Conservation (phyloP, 78 protist genomes). For the Dictyostelium discoideum region DNA sequence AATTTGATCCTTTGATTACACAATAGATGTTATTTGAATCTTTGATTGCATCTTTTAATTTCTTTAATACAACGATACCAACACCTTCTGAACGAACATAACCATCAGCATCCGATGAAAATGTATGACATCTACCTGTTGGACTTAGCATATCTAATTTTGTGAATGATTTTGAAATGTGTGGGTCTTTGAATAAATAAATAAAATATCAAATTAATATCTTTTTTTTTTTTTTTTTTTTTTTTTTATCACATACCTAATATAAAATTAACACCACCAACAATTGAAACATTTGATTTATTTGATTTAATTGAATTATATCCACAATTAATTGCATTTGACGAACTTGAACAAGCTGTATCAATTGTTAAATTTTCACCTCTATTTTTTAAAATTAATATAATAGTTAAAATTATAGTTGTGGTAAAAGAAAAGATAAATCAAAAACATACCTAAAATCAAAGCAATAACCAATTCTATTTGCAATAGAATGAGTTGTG, state of each 20-base stretch:
- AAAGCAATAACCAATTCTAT: neutral
- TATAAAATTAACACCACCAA: slow-evolving; percentile 7
- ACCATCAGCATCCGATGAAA: neutral
- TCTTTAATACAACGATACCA: no score
- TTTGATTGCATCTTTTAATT: no score
- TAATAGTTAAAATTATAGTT: no score
- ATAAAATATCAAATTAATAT: neutral
- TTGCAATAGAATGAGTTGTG: neutral
- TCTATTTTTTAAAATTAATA: neutral
- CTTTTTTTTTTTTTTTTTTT: neutral
- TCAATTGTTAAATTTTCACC: slow-evolving; percentile 88
- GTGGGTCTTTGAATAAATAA: neutral
- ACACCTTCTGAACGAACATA: no score
- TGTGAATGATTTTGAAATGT: neutral
- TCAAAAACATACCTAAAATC: slow-evolving; percentile 12
- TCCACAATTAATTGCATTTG: slow-evolving; percentile 7
- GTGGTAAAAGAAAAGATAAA: no score
- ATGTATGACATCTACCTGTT: neutral
- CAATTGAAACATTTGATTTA: neutral
- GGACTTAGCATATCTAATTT: neutral
- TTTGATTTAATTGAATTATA: neutral
- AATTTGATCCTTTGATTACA: no score
- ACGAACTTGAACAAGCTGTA: slow-evolving; percentile 91
- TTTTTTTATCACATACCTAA: neutral
- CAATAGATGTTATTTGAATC: no score